Evolutionary conservation across 2,329 filamentous ascomycete genomes (phyloP).

Genomic region (Apiospora sp.): DNA sequence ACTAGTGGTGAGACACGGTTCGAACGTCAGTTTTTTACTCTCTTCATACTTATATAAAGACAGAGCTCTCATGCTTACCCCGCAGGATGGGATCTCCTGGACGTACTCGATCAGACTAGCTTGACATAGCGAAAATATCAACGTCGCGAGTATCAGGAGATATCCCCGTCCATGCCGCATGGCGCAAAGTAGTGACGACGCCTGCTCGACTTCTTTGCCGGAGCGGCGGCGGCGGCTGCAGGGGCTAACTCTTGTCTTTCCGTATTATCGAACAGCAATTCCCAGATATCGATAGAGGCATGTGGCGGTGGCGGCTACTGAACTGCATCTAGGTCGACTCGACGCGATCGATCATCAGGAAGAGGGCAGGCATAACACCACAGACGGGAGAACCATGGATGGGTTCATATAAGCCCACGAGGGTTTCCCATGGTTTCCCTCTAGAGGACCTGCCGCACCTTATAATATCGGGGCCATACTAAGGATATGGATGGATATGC

Average conservation of each 20-base stretch:
- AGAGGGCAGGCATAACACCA: not conserved
- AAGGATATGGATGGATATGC: too few species aligned
- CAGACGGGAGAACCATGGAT: not conserved
- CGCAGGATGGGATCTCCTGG: not conserved
- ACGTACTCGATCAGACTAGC: conserved; percentile 16
- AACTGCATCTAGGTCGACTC: not conserved
- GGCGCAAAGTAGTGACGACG: not conserved
- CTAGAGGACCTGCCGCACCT: not conserved
- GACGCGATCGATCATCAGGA: not conserved
- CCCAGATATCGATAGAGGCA: not conserved
- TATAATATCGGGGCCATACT: not conserved
- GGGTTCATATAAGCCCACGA: not conserved
- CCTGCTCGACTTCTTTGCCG: not conserved
- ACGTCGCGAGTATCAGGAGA: not conserved
- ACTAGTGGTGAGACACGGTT: conserved; percentile 6
- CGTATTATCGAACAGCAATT: not conserved
- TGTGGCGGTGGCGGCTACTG: not conserved
- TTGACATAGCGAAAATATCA: conserved; percentile 15
- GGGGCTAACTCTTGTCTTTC: not conserved
- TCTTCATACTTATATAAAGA: not conserved
- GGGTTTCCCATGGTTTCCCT: not conserved
- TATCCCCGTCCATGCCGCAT: not conserved
- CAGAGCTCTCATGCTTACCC: not conserved
- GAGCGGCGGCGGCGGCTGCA: not conserved
- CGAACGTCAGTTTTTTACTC: not conserved